Conservation (phyloP, 345 rosid species). For the Hevea brasiliensis region DNA sequence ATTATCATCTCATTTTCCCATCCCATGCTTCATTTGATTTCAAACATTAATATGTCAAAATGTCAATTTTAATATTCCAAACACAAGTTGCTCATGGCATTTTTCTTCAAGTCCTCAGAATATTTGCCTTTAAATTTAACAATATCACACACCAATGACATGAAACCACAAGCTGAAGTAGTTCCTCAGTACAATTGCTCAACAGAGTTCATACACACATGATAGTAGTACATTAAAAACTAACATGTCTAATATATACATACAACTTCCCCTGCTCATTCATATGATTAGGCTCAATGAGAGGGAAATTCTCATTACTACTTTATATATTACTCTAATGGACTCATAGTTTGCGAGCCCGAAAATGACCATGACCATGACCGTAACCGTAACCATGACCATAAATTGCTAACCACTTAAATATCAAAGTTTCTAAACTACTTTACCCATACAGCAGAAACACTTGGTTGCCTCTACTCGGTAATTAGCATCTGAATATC, state of each 20-base stretch:
- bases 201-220: background rate
- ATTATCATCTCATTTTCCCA: too few relatives aligned
- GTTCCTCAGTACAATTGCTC: too few relatives aligned
- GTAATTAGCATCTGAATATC: slow-evolving; percentile 48
- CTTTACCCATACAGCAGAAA: slow-evolving; percentile 7
- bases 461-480: slow-evolving; percentile 33
- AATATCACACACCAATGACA: too few relatives aligned
- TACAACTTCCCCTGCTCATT: background rate
- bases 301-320: slow-evolving; percentile 1
- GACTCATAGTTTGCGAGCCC: slow-evolving; percentile 24
- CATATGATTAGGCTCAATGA: background rate
- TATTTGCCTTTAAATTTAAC: too few relatives aligned
- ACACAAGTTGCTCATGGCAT: too few relatives aligned
- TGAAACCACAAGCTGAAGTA: too few relatives aligned
- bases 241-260: background rate
- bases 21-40: too few relatives aligned
- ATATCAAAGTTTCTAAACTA: background rate
- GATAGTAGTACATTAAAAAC: background rate
- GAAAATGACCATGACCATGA: background rate
- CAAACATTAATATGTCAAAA: too few relatives aligned
- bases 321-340: slow-evolving; percentile 4
- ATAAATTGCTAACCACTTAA: background rate
- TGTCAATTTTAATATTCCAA: too few relatives aligned
- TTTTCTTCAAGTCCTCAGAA: too few relatives aligned
- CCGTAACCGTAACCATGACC: background rate